phyloP scores from a whole-genome alignment of 2,329 filamentous ascomycete genomes.

The Gyromitra esculenta region DNA sequence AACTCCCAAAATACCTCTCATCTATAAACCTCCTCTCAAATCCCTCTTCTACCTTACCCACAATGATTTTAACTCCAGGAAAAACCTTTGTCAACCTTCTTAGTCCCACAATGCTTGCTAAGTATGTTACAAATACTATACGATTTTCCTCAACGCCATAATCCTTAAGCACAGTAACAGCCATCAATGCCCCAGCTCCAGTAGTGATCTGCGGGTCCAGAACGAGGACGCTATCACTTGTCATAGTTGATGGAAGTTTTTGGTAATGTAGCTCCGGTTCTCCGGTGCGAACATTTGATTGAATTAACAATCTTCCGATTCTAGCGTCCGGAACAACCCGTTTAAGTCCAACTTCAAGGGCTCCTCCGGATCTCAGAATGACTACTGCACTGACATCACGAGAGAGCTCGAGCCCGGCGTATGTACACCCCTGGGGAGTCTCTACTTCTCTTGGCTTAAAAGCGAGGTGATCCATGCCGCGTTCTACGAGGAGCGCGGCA shows the following conservation, averaged over 20 bases:
- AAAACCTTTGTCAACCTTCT: constrained; percentile 89
- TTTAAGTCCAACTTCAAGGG: constrained; percentile 85
- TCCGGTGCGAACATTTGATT: constrained; percentile 83
- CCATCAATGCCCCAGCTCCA: constrained; percentile 88
- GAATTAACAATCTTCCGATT: constrained; percentile 87
- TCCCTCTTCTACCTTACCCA: constrained; percentile 82
- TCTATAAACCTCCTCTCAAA: constrained; percentile 78
- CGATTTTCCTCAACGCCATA: constrained; percentile 85
- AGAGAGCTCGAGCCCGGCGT: constrained; percentile 74
- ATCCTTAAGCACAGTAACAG: constrained; percentile 92
- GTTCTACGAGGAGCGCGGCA: constrained; percentile 83
- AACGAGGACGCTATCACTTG: constrained; percentile 78
- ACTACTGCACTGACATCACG: constrained; percentile 83
- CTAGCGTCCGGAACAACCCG: constrained; percentile 92
- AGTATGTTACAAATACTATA: constrained; percentile 93
- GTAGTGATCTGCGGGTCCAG: constrained; percentile 95
- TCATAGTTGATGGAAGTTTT: constrained; percentile 78
- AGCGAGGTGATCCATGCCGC: constrained; percentile 72
- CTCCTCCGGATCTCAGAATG: constrained; percentile 86
- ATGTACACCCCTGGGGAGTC: constrained; percentile 76
- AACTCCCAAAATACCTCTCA: constrained; percentile 58
- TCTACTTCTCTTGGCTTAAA: constrained; percentile 73
- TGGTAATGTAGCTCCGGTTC: constrained; percentile 94
- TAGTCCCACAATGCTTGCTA: constrained; percentile 83
- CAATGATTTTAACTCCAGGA: constrained; percentile 84